A percentile compares a stretch with the other conserved stretches of the same genome.
Conservation (phyloP, 805 yeast species). For the Candida wancherniae region DNA sequence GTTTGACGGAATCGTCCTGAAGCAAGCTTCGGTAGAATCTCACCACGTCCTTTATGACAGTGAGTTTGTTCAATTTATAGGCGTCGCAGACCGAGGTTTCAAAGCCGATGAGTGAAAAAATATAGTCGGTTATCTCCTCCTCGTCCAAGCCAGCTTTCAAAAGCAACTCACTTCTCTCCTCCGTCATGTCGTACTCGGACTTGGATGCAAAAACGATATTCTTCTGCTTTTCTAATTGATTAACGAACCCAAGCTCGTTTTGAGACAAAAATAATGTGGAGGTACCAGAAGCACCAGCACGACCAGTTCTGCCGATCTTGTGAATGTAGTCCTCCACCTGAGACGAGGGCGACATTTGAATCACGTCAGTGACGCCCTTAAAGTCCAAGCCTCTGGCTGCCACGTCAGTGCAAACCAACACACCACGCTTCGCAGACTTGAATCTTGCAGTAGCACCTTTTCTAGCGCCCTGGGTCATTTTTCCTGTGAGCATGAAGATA, state of each 20-base stretch:
- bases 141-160: conserved; percentile 15
- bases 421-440: conserved; percentile 41
- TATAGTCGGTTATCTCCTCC: conserved; percentile 22
- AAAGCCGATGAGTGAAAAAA: conserved; percentile 24
- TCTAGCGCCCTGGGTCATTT: conserved; percentile 64
- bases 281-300: conserved; percentile 79
- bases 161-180: conserved; percentile 26
- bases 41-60: conserved; percentile 9
- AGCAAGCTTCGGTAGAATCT: conserved; percentile 9
- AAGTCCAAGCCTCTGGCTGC: conserved; percentile 97
- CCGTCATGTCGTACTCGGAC: conserved; percentile 34
- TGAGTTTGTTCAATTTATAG: conserved; percentile 11
- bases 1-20: conserved; percentile 7
- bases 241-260: conserved; percentile 53
- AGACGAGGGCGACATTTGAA: conserved; percentile 75
- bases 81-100: conserved; percentile 21
- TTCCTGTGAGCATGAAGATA: conserved; percentile 57
- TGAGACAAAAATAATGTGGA: conserved; percentile 58
- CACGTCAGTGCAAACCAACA: conserved; percentile 84
- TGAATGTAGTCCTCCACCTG: conserved; percentile 81
- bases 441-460: conserved; percentile 53
- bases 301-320: conserved; percentile 93
- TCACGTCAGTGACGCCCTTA: conserved; percentile 79
- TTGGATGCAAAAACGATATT: conserved; percentile 51
- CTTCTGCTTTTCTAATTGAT: conserved; percentile 42